Evolutionary conservation across 2,329 filamentous ascomycete genomes (phyloP), one percentile per base, ranked within the genome.

Genomic region (Scedosporium apiospermum): DNA sequence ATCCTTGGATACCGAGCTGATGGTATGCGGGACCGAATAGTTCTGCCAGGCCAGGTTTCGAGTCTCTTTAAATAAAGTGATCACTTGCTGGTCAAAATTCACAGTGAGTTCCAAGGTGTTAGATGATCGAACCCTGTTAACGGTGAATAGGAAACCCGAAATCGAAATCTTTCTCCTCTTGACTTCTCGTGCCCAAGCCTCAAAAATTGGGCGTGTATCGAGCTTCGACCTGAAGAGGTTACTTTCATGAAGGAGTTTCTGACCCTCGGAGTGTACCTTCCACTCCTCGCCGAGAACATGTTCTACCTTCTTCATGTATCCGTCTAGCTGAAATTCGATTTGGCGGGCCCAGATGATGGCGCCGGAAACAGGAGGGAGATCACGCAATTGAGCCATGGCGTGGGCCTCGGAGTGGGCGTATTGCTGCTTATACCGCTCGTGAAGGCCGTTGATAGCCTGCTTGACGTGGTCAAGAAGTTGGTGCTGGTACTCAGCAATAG

Each of bases 221-320:
- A 99, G 84, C 79, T 98, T 99, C 78, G 96, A 92, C 68, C 93
- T 88, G 79, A 99, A 99, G 69, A 96, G 83, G 67, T 90, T 90
- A 71, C 95, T 93, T 75, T 99, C 95, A 63, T 87, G 88, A 70
- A 93, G 89, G 21, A 99, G 82, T 74, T 96, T 96, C 71, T 97
- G 91, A 1, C 96, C 96, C 72, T 99, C 95, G 6, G 92, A 86
- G 71, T 99, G 96, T 64, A 98, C 80, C 62, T 90, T 88, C 95
- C 95, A 99, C 68, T 97, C 92, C 63, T 90, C 88, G 59, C 95
- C 95, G 23, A 99, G 84, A 44, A 99, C 95, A 68, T 96, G 91
- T 73, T 98, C 96, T n/a, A 99, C 93, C 74, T 97, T 97, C 72
- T 92, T 90, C 92, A 99, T 97, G 74, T 99, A 99, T 10, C 88